These are phyloP conservation scores for Pseudocercospora pini-densiflorae DNA, from an alignment of 2,329 filamentous ascomycete species.

Conservation along the genomic window DNA sequence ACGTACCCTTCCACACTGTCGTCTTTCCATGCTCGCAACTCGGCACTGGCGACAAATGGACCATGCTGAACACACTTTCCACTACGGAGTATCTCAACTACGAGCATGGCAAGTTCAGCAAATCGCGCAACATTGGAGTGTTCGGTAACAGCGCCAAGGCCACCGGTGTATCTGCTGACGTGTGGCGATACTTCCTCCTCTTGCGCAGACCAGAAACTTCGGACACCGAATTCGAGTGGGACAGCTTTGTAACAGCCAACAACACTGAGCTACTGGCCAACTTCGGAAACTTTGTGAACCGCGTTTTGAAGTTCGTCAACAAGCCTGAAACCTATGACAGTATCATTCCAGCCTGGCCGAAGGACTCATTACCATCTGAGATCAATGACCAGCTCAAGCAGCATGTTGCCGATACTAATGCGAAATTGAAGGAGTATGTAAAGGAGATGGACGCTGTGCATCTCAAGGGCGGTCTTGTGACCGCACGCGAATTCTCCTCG, in stretches of 20 bases:
- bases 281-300: conserved; percentile 64
- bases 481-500: conserved; percentile 69
- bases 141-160: conserved; percentile 90
- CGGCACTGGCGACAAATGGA: conserved; percentile 85
- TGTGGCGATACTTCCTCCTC: conserved; percentile 93
- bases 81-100: conserved; percentile 92
- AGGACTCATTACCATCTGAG: conserved; percentile 53
- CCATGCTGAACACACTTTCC: conserved; percentile 83
- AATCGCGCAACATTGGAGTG: conserved; percentile 85
- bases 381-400: conserved; percentile 38
- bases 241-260: conserved; percentile 79
- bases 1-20: conserved; percentile 85
- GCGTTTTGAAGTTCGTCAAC: conserved; percentile 70
- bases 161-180: conserved; percentile 80
- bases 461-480: conserved; percentile 68
- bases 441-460: conserved; percentile 72
- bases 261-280: conserved; percentile 86
- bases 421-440: conserved; percentile 68
- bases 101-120: conserved; percentile 89
- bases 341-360: conserved; percentile 58
- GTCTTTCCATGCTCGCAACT: conserved; percentile 90
- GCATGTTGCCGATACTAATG: conserved; percentile 66
- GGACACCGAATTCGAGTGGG: conserved; percentile 91
- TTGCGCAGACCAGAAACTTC: conserved; percentile 82
- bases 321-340: conserved; percentile 72